Conservation (phyloP, 768 basidiomycete genomes). For the Phaeotremella fagi region DNA sequence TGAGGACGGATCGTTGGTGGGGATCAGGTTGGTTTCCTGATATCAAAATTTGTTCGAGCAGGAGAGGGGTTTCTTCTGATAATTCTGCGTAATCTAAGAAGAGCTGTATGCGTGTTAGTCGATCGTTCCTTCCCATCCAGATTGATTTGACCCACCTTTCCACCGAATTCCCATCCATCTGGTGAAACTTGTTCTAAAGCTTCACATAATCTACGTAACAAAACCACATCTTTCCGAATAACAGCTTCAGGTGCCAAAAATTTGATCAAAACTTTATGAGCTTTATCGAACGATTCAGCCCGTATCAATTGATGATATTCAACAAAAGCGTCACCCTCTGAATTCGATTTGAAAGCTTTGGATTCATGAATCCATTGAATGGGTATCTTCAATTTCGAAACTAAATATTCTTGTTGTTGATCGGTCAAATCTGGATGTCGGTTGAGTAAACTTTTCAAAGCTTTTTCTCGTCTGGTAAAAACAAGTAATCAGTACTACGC, state of each 20-base stretch:
- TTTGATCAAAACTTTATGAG: conserved; percentile 77
- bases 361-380: conserved; percentile 84
- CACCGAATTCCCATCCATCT: conserved; percentile 74
- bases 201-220: conserved; percentile 66
- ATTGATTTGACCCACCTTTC: conserved; percentile 58
- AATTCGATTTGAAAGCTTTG: conserved; percentile 67
- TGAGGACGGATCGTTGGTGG: conserved; percentile 3
- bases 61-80: conserved; percentile 14
- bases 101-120: conserved; percentile 26
- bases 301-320: conserved; percentile 73
- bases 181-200: conserved; percentile 60
- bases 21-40: neutral
- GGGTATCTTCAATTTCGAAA: conserved; percentile 75
- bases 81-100: conserved; percentile 38
- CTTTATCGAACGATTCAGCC: conserved; percentile 65
- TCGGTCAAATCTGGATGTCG: conserved; percentile 51
- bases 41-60: conserved; percentile 11
- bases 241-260: conserved; percentile 85
- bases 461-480: conserved; percentile 65
- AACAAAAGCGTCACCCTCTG: conserved; percentile 60
- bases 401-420: conserved; percentile 42
- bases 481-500: no score
- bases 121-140: neutral
- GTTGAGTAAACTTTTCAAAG: conserved; percentile 72
- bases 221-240: conserved; percentile 60